These are phyloP conservation scores for Cladobotryum mycophilum DNA, from an alignment of 2,329 filamentous ascomycete species.

Conservation along the genomic window DNA sequence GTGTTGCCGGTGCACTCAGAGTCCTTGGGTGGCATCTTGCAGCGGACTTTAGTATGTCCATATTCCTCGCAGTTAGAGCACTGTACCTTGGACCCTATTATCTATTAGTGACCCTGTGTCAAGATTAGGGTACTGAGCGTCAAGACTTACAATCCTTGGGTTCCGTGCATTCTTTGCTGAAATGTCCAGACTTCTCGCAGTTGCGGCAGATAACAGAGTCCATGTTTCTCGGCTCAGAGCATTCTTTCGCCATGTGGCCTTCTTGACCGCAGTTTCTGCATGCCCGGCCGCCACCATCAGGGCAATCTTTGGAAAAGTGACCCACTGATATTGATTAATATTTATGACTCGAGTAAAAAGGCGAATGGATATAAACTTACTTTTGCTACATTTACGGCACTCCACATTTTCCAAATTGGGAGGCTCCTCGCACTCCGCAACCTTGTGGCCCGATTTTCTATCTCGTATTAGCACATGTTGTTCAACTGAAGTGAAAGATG, in stretches of 20 bases:
- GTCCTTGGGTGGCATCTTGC: conserved; percentile 24
- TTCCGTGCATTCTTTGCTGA: conserved; percentile 55
- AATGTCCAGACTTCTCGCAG: conserved; percentile 56
- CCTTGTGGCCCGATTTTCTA: conserved; percentile 45
- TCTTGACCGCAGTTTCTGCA: conserved; percentile 60
- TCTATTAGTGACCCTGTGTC: conserved; percentile 15
- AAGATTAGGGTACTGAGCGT: neutral
- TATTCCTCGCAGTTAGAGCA: conserved; percentile 33
- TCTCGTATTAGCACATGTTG: neutral
- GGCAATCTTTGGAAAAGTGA: conserved; percentile 59
- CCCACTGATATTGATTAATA: conserved; percentile 37
- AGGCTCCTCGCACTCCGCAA: conserved; percentile 49
- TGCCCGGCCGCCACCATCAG: conserved; percentile 48
- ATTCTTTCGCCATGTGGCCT: conserved; percentile 51
- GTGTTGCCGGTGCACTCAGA: conserved; percentile 1
- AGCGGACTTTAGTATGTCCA: conserved; percentile 34
- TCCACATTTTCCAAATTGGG: conserved; percentile 57
- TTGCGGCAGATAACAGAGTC: conserved; percentile 51
- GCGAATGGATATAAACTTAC: conserved; percentile 33
- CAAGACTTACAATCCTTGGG: conserved; percentile 36
- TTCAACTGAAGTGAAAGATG: conserved; percentile 3
- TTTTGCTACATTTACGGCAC: conserved; percentile 59
- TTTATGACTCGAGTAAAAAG: neutral
- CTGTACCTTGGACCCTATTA: conserved; percentile 33
- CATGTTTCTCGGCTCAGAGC: conserved; percentile 39